Conservation (phyloP, 2,329 filamentous ascomycete genomes). For the Alternaria sp. region DNA sequence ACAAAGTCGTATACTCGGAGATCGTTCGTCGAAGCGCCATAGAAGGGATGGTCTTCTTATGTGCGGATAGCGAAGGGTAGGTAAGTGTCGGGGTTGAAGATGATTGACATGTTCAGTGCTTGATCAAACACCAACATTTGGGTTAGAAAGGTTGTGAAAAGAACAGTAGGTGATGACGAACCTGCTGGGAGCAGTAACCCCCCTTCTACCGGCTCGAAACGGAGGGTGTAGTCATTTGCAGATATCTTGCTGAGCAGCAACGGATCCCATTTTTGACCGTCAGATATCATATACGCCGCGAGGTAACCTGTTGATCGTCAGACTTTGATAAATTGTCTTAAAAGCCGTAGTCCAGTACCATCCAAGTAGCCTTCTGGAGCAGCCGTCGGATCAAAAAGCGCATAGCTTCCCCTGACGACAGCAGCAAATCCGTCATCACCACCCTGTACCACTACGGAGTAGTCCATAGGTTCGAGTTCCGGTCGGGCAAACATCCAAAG, state of each 20-base stretch:
- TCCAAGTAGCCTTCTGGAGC: background rate
- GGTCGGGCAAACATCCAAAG: background rate
- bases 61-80: slow-evolving; percentile 1
- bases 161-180: background rate
- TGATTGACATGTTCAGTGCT: background rate
- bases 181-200: background rate
- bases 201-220: background rate
- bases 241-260: background rate
- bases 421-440: background rate
- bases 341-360: too few species aligned
- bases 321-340: too few species aligned
- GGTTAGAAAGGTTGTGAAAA: background rate
- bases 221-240: background rate
- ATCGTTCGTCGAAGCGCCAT: background rate
- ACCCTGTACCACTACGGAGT: background rate
- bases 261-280: background rate
- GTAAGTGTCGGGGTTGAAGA: slow-evolving; percentile 2
- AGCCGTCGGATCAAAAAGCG: background rate
- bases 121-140: background rate
- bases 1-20: background rate
- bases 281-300: background rate
- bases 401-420: background rate
- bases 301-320: background rate
- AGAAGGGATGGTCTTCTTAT: slow-evolving; percentile 1
- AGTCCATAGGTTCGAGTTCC: background rate